phyloP scores from a whole-genome alignment of 192 early-diverging fungal genomes.

The Funneliformis geosporum region DNA sequence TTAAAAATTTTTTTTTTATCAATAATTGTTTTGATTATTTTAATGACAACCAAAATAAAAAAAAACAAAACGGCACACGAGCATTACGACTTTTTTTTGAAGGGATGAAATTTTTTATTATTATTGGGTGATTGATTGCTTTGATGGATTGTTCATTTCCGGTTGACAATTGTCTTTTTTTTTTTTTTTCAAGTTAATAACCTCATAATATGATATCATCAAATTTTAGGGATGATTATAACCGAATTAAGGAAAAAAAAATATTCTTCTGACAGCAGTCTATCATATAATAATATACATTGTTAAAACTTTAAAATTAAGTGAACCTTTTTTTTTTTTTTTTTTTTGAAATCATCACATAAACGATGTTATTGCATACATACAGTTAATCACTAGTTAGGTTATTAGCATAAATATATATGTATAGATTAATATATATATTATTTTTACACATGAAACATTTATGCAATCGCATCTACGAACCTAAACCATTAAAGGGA shows the following conservation, averaged over 20 bases:
- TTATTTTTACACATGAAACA: background rate
- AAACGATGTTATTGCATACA: background rate
- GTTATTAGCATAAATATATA: background rate
- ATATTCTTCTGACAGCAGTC: background rate
- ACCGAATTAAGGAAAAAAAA: background rate
- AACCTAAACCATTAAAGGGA: background rate
- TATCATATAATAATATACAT: background rate
- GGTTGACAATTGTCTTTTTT: background rate
- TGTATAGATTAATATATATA: too few relatives aligned
- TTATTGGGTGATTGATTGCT: too few relatives aligned
- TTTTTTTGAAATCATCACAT: background rate
- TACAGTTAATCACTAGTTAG: background rate
- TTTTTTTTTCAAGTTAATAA: too few relatives aligned
- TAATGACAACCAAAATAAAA: too few relatives aligned
- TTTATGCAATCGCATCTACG: background rate
- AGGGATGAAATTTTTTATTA: too few relatives aligned
- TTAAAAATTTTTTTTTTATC: background rate
- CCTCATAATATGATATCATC: background rate
- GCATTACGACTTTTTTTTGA: background rate
- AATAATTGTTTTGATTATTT: background rate
- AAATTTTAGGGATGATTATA: background rate
- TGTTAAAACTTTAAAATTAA: background rate
- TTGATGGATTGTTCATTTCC: background rate
- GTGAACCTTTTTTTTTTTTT: background rate
- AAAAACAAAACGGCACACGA: background rate